Evolutionary conservation across 305 asterid species (phyloP), one percentile per base, ranked within the genome.

Genomic region (Fraxinus baroniana): DNA sequence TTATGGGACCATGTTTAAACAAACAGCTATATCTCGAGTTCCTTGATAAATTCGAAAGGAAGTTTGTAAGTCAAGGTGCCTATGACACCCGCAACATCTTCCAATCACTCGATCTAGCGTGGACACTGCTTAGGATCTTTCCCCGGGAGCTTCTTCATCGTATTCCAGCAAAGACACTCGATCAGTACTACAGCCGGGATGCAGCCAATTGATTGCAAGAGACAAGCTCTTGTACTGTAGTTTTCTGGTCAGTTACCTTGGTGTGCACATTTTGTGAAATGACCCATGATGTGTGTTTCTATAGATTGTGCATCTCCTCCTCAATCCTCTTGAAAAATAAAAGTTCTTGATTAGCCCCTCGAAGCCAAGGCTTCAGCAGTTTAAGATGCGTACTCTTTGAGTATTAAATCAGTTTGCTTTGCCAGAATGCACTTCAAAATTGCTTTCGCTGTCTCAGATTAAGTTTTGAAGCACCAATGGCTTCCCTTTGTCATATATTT

Each of bases 131-230:
- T 81, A 89, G 99, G 28, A 97, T 97, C 89, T 97, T 94, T 82
- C 99, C 99, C 15, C 93, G 99, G 55, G 99, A 97, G 82, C 98
- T 94, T 79, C 97, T 97, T 76, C 98, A 97, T 62, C 98, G 99
- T 89, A 97, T 97, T 78, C 99, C 99, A 36, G 98, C 98, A 7
- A 97, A 97, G 96, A 97, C 99, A 6, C 94, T 97, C 30, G 99
- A 97, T 57, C 87, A 78, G 20, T 97, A 28, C 86, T 97, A 97
- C 91, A 97, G 99, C 90, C 90, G 98, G 74, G 99, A 97, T 62
- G 90, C 97, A 41, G 41, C 97, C 6, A 94, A 91, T 66, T 96
- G 81, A 90, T n/a, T 86, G 76, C 44, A 70, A 32, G 22, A 70
- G 41, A 70, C 76, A 5, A 64, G 35, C 73, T 9, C 44, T 32